Evolutionary conservation across 2,329 filamentous ascomycete genomes (phyloP), one percentile per base, ranked within the genome.

Genomic region (Albophoma yamanashiensis): DNA sequence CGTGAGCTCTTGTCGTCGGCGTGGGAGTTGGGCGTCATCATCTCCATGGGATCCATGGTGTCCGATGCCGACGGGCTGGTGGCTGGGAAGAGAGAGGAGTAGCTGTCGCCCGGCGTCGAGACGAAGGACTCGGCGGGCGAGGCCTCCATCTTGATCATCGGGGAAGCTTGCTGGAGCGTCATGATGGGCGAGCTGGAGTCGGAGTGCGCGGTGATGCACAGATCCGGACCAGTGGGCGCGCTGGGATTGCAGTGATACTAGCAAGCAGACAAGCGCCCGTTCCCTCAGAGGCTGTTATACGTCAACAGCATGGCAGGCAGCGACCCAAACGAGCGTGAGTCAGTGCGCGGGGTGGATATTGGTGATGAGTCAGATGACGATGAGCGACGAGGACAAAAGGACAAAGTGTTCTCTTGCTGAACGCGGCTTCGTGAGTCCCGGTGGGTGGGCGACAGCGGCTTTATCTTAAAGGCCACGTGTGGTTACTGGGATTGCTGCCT

Each of bases 101-200:
- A 79, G 63, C 73, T 71, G 61, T 82, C 78, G 63, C 77, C 75
- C 2, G 80, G 78, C 1, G 76, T 72, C 3, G 82, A 83, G 43
- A 83, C 69, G 53, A 82, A 75, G 6, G 81, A 83, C 70, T 84
- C 82, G 69, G 78, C 72, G 2, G 81, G 81, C 47, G 81, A 83
- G 61, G 74, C 67, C 71, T 84, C 80, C 64, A 82, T 76, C 71
- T 83, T 83, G 70, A 79, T 68, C 61, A 74, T 68, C 43, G 79
- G 75, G 60, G 78, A 74, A 17, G 66, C 56, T 73, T 74, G 71
- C 69, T 74, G 70, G 56, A 70, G 71, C 60, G 73, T 71, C 78
- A 80, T 74, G 64, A 59, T 68, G 59, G 12, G 22, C 40, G 47
- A 4, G 17, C 27, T 63, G 50, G 61, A 59, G 64, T 63, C 59